Evolutionary conservation across 768 basidiomycete species (phyloP).

Genomic region (Lactarius tabidus): DNA sequence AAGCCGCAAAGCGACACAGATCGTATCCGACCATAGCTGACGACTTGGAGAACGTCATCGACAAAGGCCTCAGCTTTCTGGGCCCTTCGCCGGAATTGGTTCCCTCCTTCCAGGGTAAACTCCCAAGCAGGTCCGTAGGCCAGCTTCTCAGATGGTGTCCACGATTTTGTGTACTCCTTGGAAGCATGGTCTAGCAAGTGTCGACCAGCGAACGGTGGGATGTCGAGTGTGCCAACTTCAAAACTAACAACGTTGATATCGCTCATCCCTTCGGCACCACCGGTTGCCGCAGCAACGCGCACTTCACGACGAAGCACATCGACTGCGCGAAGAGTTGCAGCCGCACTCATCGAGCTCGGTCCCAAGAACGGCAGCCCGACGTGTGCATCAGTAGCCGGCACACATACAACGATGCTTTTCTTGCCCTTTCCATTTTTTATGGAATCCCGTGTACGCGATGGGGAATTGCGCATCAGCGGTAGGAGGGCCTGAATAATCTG

Average conservation of each 20-base stretch:
- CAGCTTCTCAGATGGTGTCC: conserved; percentile 70
- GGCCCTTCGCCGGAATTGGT: conserved; percentile 47
- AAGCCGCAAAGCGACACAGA: conserved; percentile 43
- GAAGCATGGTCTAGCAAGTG: conserved; percentile 35
- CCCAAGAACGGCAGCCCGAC: conserved; percentile 66
- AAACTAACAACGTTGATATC: conserved; percentile 67
- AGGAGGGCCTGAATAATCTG: conserved; percentile 73
- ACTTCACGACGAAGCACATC: conserved; percentile 76
- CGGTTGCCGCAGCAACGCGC: conserved; percentile 50
- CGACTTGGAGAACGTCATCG: conserved; percentile 52
- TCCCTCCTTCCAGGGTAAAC: conserved; percentile 40
- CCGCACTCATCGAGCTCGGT: conserved; percentile 72
- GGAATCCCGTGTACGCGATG: conserved; percentile 50
- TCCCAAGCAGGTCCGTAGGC: conserved; percentile 70
- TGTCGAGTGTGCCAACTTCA: conserved; percentile 62
- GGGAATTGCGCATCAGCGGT: conserved; percentile 68
- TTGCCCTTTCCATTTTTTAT: conserved; percentile 40
- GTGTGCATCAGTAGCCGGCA: conserved; percentile 67
- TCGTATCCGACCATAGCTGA: conserved; percentile 49
- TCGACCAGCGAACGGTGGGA: conserved; percentile 24
- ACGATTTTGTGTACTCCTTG: conserved; percentile 53
- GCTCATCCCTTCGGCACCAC: conserved; percentile 54
- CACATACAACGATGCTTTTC: conserved; percentile 61
- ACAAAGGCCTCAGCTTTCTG: conserved; percentile 57
- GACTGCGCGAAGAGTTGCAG: conserved; percentile 63